phyloP scores from a whole-genome alignment of 139 green algal species.

The Eudorina sp. region DNA sequence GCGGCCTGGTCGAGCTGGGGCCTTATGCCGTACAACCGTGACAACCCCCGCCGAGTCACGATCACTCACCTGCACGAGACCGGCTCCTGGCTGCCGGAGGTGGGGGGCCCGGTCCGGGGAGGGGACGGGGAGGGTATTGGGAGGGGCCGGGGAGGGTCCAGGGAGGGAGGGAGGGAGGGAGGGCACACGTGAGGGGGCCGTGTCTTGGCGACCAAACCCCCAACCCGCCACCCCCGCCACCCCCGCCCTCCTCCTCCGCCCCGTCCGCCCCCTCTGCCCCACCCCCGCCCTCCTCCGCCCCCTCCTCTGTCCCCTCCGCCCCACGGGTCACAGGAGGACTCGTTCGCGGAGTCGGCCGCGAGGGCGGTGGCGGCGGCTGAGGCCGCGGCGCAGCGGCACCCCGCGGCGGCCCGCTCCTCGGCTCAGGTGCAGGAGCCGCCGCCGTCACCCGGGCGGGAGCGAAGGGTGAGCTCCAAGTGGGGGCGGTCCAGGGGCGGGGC shows the following conservation, averaged over 20 bases:
- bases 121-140: not conserved
- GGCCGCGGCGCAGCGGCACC: not conserved
- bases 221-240: not conserved
- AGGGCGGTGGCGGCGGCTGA: not conserved
- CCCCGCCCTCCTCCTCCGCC: not conserved
- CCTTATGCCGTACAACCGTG: not conserved
- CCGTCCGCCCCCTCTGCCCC: not conserved
- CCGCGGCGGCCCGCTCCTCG: not conserved
- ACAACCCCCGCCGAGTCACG: conserved; percentile 24
- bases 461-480: not conserved
- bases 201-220: not conserved
- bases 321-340: not conserved
- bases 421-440: conserved; percentile 24
- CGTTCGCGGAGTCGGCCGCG: not conserved
- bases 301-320: not conserved
- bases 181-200: not conserved
- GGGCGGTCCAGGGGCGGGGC: too few relatives aligned
- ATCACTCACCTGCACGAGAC: conserved; percentile 48
- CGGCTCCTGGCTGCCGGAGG: conserved; percentile 36
- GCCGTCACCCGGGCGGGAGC: not conserved
- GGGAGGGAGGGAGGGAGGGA: not conserved
- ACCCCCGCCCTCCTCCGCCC: not conserved
- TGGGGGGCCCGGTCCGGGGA: not conserved
- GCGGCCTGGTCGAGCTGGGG: not conserved
- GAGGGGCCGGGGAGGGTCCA: not conserved